Base-by-base conservation (phyloP, 805 yeast genomes). In the Cyberlindnera euphorbiiphila region DNA sequence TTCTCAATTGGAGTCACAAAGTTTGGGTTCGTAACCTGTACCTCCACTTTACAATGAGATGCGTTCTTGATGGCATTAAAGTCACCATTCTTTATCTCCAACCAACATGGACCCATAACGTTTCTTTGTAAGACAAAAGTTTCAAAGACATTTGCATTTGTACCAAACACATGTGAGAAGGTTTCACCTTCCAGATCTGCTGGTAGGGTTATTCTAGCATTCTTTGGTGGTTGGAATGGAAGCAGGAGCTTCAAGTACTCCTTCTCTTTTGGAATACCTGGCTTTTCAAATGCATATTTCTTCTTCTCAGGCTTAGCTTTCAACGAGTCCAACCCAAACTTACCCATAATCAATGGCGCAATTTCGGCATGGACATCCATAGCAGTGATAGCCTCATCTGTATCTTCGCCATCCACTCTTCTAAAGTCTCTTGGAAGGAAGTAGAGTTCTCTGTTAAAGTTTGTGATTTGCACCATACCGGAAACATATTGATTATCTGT, bases 101-200 rank as follows among this genome's bases (percentile, higher is more conserved):
- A 66, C 98, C 98, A 93, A 59, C 98, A 88, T 4, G 98, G 98
- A 9, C 98, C 98, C 96, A 87, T 89, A 30, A 93, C 71, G 49
- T 82, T 80, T 50, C 85, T 71, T 58, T 81, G 86, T 18, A 89
- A 52, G 9, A 87, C 93, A 60, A 93, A 87, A 10, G 85, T 71
- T 65, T 93, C 98, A 58, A 93, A 88, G 17, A 85, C 66, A 38
- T 72, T 71, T 3, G 93, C 60, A 42, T 69, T 75, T 3, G 85
- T 69, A 34, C 98, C 98, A 64, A 88, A 87, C 3, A 87, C 85
- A 40, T 76, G 82, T 9, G 70, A 64, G 55, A 85, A 88, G 0
- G 94, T 84, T 31, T 76, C 79, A 44, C 96, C 95, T 45, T 74
- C 76, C 23, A 83, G 57, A 40, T 79, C 80, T 1, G 78, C 46